Evolutionary conservation across 2,329 filamentous ascomycete genomes (phyloP).

Genomic region (Arthrinium phaeospermum): DNA sequence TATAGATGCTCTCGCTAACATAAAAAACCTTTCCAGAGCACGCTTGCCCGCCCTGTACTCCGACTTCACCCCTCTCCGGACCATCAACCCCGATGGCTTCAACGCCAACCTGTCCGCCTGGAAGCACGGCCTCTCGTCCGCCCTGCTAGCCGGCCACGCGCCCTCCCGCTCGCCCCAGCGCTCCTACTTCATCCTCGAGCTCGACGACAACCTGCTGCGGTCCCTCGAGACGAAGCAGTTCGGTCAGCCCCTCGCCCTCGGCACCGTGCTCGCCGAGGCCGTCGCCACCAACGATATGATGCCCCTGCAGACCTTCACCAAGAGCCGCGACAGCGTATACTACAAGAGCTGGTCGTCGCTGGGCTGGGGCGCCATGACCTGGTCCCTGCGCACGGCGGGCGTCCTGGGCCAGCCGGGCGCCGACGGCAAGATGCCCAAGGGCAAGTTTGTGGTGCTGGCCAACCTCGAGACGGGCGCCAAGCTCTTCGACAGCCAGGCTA

Average conservation of each 20-base stretch:
- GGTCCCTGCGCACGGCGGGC: constrained; percentile 30
- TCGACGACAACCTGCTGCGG: constrained; percentile 69
- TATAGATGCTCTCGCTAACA: neutral
- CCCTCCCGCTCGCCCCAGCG: constrained; percentile 49
- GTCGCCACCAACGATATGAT: constrained; percentile 72
- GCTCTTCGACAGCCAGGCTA: constrained; percentile 54
- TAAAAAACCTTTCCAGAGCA: constrained; percentile 54
- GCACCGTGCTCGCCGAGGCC: constrained; percentile 78
- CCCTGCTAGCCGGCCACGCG: constrained; percentile 64
- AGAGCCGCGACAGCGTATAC: constrained; percentile 73
- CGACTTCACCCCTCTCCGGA: constrained; percentile 77
- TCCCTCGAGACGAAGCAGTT: constrained; percentile 78
- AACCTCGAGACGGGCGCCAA: constrained; percentile 67
- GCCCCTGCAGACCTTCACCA: constrained; percentile 71
- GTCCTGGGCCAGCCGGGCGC: constrained; percentile 39
- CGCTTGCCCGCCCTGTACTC: constrained; percentile 87
- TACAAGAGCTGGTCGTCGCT: constrained; percentile 70
- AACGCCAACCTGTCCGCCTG: constrained; percentile 80
- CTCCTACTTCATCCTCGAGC: constrained; percentile 57
- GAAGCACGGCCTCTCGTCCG: constrained; percentile 74
- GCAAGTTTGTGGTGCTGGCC: constrained; percentile 68
- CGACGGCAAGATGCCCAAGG: constrained; percentile 61
- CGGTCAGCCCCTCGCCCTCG: constrained; percentile 81
- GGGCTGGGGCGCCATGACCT: constrained; percentile 60
- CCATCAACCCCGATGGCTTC: constrained; percentile 85